phyloP scores from a whole-genome alignment of 108 stramenopile genomes.

The Schizochytrium sp. region DNA sequence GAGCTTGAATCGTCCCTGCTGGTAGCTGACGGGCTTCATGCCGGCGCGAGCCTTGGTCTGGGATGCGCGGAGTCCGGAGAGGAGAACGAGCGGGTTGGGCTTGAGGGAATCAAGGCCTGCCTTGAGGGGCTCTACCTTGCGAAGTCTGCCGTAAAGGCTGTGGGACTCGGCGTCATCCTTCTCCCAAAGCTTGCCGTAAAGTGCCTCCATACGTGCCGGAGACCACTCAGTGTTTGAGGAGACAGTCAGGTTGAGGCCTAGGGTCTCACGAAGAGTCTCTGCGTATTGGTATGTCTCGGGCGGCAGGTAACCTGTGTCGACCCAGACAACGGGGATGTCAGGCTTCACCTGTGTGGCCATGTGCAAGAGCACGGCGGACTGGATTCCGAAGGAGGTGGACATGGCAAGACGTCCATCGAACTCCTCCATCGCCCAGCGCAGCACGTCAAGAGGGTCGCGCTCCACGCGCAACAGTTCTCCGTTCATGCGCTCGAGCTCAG shows the following conservation, averaged over 20 bases:
- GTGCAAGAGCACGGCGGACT: conserved; percentile 38
- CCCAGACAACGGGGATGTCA: conserved; percentile 55
- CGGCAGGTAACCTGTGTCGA: conserved; percentile 60
- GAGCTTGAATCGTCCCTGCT: conserved; percentile 61
- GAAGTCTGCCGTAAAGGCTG: conserved; percentile 20
- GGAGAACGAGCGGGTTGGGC: conserved; percentile 54
- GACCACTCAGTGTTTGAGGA: conserved; percentile 46
- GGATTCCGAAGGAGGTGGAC: conserved; percentile 58
- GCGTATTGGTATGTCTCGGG: conserved; percentile 55
- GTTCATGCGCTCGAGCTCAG: conserved; percentile 56
- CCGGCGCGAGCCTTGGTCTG: conserved; percentile 41
- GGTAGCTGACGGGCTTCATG: conserved; percentile 52
- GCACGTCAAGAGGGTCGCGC: conserved; percentile 30
- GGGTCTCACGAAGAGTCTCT: conserved; percentile 21
- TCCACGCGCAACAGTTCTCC: background rate
- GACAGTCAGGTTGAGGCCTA: conserved; percentile 43
- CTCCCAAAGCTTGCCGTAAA: conserved; percentile 59
- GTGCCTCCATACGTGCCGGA: conserved; percentile 58
- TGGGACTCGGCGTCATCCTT: conserved; percentile 54
- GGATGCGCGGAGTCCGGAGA: conserved; percentile 45
- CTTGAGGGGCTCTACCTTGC: conserved; percentile 52
- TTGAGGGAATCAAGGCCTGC: conserved; percentile 48
- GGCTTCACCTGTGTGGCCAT: conserved; percentile 55
- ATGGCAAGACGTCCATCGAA: conserved; percentile 53
- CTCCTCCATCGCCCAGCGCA: conserved; percentile 38